Percentiles rank a stretch among this genome's conserved stretches.
Evolutionary conservation across 1,284 basidiomycete genomes (phyloP).

Genomic region (Cryptococcus depauperatus): DNA sequence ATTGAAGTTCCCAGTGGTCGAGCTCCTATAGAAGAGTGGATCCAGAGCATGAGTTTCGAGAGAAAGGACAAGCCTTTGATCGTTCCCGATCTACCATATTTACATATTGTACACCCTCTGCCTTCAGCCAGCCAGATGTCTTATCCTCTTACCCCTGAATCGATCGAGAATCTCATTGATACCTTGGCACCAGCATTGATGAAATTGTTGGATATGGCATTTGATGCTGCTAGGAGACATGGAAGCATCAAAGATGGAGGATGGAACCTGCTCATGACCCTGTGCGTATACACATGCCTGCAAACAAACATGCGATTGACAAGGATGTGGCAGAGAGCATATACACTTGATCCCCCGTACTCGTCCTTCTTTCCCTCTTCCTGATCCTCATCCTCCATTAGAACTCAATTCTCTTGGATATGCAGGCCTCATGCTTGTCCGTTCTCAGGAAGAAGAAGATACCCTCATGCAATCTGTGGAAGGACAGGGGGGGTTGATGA

Average conservation of each 20-base stretch:
- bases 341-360: conserved; percentile 71
- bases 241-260: conserved; percentile 33
- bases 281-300: conserved; percentile 34
- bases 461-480: conserved; percentile 51
- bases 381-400: conserved; percentile 39
- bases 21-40: conserved; percentile 65
- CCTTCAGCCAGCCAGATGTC: conserved; percentile 48
- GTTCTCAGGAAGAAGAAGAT: conserved; percentile 63
- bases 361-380: conserved; percentile 30
- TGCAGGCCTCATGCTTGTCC: conserved; percentile 74
- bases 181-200: conserved; percentile 60
- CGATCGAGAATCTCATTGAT: conserved; percentile 48
- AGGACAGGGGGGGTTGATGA: conserved; percentile 26
- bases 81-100: conserved; percentile 60
- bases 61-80: conserved; percentile 66
- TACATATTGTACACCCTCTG: conserved; percentile 59
- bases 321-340: conserved; percentile 51
- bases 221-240: conserved; percentile 53
- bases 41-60: conserved; percentile 54
- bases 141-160: conserved; percentile 45
- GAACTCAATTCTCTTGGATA: conserved; percentile 78
- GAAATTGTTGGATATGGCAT: conserved; percentile 63
- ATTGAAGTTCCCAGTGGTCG: conserved; percentile 55
- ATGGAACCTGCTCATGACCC: conserved; percentile 74
- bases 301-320: neutral